phyloP scores from a whole-genome alignment of 495 filamentous ascomycete genomes.

The Aspergillus incahuasiensis region DNA sequence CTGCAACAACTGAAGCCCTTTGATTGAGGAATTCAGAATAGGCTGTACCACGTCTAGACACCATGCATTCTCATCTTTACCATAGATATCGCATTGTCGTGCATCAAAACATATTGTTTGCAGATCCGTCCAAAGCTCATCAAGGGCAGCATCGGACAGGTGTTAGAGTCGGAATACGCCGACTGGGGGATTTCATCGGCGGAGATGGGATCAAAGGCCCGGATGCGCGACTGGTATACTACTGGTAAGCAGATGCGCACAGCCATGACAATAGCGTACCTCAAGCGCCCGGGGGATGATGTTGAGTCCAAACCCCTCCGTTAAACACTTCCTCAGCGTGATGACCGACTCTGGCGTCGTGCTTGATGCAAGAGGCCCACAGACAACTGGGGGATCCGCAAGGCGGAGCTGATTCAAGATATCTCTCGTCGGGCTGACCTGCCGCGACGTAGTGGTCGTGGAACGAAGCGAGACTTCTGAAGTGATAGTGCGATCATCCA shows the following conservation, averaged over 20 bases:
- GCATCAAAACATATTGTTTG: background rate
- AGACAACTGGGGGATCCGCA: background rate
- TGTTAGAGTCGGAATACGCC: background rate
- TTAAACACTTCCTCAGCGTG: too few species aligned
- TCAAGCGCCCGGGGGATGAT: too few species aligned
- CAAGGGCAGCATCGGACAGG: background rate
- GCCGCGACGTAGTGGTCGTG: slow-evolving; percentile 1
- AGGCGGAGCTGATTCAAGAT: slow-evolving; percentile 9
- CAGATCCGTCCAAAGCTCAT: background rate
- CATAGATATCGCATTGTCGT: slow-evolving; percentile 1
- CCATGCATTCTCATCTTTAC: slow-evolving; percentile 4
- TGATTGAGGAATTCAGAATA: background rate
- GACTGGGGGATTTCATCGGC: background rate
- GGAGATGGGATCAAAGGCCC: background rate
- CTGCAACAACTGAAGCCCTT: background rate
- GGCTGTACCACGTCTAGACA: slow-evolving; percentile 3
- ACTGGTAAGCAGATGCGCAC: background rate
- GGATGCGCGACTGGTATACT: background rate
- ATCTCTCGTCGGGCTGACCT: slow-evolving; percentile 2
- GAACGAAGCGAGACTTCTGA: background rate
- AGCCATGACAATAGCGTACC: too few species aligned
- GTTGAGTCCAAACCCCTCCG: too few species aligned
- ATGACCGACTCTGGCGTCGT: background rate
- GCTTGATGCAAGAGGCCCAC: background rate
- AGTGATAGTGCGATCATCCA: background rate